These are phyloP conservation scores for Kingdonia uniflora DNA, from an alignment of 164 flowering plant genomes.

Conservation along the genomic window DNA sequence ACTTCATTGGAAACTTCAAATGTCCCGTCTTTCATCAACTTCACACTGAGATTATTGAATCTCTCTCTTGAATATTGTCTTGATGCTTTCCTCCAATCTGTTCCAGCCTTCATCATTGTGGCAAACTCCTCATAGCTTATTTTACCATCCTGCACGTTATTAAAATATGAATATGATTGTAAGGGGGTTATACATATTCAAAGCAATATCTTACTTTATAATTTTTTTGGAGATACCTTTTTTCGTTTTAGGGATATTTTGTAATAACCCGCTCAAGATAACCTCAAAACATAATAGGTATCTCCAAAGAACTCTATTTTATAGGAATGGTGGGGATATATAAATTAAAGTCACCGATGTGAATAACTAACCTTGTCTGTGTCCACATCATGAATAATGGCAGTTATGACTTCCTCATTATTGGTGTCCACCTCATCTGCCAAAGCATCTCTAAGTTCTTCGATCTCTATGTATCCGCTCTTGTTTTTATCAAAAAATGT, in stretches of 20 bases:
- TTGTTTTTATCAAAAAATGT: slow-evolving; percentile 54
- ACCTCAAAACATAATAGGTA: too few species aligned
- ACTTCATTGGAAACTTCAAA: slow-evolving; percentile 27
- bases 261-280: too few species aligned
- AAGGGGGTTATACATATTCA: too few species aligned
- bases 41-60: slow-evolving; percentile 61
- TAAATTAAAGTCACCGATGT: neutral
- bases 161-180: too few species aligned
- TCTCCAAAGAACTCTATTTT: too few species aligned
- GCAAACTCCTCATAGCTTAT: slow-evolving; percentile 83
- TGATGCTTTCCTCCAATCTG: slow-evolving; percentile 91
- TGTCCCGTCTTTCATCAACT: slow-evolving; percentile 59
- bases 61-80: slow-evolving; percentile 78
- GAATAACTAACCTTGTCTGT: slow-evolving; percentile 69
- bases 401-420: slow-evolving; percentile 69
- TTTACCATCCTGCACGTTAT: slow-evolving; percentile 52
- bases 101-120: slow-evolving; percentile 84
- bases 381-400: slow-evolving; percentile 82
- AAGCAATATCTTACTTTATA: too few species aligned
- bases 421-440: slow-evolving; percentile 58
- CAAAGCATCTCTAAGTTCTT: slow-evolving; percentile 69
- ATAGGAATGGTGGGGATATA: neutral
- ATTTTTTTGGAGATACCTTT: too few species aligned
- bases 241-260: too few species aligned
- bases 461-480: slow-evolving; percentile 75